A percentile compares a stretch with the other conserved stretches of the same genome.
Evolutionary conservation across 441 rosid genomes (phyloP).

Genomic region (Jatropha multifida): DNA sequence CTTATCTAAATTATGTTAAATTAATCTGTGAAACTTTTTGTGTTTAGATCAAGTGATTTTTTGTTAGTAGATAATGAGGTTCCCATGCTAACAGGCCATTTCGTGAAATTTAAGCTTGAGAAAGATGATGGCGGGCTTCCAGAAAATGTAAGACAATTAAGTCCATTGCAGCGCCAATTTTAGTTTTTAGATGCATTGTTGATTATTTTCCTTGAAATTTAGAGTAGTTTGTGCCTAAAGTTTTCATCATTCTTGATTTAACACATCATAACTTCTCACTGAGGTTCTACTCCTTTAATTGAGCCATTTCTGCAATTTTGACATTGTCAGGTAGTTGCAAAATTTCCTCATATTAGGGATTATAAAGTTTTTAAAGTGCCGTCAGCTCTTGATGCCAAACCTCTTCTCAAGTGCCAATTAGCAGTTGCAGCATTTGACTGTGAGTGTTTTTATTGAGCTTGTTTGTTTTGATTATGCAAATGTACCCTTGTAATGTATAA

Average conservation of each 20-base stretch:
- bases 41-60: background rate
- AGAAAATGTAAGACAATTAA: conserved; percentile 35
- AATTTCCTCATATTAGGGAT: conserved; percentile 78
- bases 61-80: conserved; percentile 9
- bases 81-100: conserved; percentile 53
- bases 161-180: background rate
- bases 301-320: conserved; percentile 16
- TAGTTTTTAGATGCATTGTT: background rate
- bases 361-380: conserved; percentile 71
- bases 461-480: background rate
- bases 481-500: background rate
- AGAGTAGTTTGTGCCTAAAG: background rate
- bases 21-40: background rate
- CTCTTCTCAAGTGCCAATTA: conserved; percentile 78
- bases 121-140: conserved; percentile 53
- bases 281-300: conserved; percentile 11
- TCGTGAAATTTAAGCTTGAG: conserved; percentile 57
- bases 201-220: background rate
- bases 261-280: conserved; percentile 10
- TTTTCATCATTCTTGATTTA: background rate
- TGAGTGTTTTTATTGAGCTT: conserved; percentile 31
- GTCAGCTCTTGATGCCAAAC: conserved; percentile 44
- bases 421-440: conserved; percentile 62
- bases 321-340: conserved; percentile 59
- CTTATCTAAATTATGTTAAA: background rate